Evolutionary conservation across 495 filamentous ascomycete genomes (phyloP).

Genomic region (Penicillium longicatenatum): DNA sequence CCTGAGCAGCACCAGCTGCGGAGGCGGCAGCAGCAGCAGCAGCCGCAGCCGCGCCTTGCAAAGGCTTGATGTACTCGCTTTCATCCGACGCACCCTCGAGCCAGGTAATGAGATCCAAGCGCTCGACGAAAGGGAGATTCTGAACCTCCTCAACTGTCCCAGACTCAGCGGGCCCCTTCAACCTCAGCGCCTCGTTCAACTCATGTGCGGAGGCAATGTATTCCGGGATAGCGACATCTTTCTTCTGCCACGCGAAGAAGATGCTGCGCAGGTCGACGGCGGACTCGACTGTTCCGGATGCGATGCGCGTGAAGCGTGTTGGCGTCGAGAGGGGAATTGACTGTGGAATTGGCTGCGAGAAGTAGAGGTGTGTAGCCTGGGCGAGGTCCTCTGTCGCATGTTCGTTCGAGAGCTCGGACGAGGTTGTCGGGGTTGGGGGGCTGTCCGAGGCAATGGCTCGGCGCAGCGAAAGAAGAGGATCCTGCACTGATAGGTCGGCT

Average conservation of each 20-base stretch:
- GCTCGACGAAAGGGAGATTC: slow-evolving; percentile 86
- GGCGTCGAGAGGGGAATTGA: slow-evolving; percentile 71
- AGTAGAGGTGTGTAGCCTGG: slow-evolving; percentile 79
- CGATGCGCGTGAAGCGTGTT: slow-evolving; percentile 95
- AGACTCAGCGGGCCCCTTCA: slow-evolving; percentile 53
- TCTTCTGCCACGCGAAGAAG: slow-evolving; percentile 92
- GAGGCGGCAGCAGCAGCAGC: slow-evolving; percentile 54
- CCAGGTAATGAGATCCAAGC: slow-evolving; percentile 87
- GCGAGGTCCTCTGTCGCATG: slow-evolving; percentile 60
- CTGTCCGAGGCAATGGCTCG: slow-evolving; percentile 69
- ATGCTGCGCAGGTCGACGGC: slow-evolving; percentile 89
- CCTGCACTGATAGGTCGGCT: slow-evolving; percentile 48
- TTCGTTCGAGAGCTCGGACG: slow-evolving; percentile 54
- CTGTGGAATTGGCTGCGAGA: slow-evolving; percentile 62
- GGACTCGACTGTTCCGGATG: slow-evolving; percentile 59
- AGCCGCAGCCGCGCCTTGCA: slow-evolving; percentile 61
- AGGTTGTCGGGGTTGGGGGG: slow-evolving; percentile 68
- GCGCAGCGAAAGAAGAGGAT: slow-evolving; percentile 79
- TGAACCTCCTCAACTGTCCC: slow-evolving; percentile 59
- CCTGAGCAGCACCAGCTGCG: slow-evolving; percentile 42
- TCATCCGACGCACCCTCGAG: slow-evolving; percentile 86
- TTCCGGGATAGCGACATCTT: slow-evolving; percentile 80
- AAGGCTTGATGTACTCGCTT: slow-evolving; percentile 85
- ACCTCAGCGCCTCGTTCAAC: slow-evolving; percentile 76
- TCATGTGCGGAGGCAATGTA: slow-evolving; percentile 83